These are phyloP conservation scores for Taphrina confusa DNA, from an alignment of 1,139 yeast genomes.

Conservation along the genomic window DNA sequence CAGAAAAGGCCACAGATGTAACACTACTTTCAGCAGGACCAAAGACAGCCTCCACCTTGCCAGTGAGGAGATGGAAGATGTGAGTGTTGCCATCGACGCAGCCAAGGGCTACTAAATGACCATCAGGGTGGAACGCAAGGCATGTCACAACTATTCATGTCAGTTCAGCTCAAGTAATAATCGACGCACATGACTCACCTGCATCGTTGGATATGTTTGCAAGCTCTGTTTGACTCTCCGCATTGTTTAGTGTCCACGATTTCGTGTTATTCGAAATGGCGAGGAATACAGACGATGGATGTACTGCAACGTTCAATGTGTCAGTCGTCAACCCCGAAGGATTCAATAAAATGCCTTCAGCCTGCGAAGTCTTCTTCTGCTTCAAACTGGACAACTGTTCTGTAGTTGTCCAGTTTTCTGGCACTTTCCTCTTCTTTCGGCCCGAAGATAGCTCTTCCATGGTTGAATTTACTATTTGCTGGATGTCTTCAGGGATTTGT, in stretches of 20 bases:
- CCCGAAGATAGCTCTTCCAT: slow-evolving; percentile 24
- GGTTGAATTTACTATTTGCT: slow-evolving; percentile 16
- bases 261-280: slow-evolving; percentile 19
- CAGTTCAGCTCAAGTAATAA: background rate
- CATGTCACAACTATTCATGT: slow-evolving; percentile 45
- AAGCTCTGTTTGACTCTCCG: slow-evolving; percentile 2
- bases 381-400: slow-evolving; percentile 15
- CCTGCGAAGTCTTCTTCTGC: background rate
- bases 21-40: slow-evolving; percentile 45
- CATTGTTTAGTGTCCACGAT: slow-evolving; percentile 11
- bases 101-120: slow-evolving; percentile 60
- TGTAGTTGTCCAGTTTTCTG: slow-evolving; percentile 35
- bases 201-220: background rate
- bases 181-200: background rate
- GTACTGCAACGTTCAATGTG: slow-evolving; percentile 21
- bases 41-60: slow-evolving; percentile 51
- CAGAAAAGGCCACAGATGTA: slow-evolving; percentile 56
- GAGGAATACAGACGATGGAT: slow-evolving; percentile 33
- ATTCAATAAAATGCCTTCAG: background rate
- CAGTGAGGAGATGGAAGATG: slow-evolving; percentile 53
- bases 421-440: slow-evolving; percentile 36
- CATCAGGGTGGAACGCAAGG: slow-evolving; percentile 61
- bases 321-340: background rate
- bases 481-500: background rate
- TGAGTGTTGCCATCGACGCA: slow-evolving; percentile 49